Percentiles rank a stretch among this genome's conserved stretches.
These are phyloP conservation scores for Aspergillus japonicus DNA, from an alignment of 2,329 filamentous ascomycete species.

Conservation along the genomic window DNA sequence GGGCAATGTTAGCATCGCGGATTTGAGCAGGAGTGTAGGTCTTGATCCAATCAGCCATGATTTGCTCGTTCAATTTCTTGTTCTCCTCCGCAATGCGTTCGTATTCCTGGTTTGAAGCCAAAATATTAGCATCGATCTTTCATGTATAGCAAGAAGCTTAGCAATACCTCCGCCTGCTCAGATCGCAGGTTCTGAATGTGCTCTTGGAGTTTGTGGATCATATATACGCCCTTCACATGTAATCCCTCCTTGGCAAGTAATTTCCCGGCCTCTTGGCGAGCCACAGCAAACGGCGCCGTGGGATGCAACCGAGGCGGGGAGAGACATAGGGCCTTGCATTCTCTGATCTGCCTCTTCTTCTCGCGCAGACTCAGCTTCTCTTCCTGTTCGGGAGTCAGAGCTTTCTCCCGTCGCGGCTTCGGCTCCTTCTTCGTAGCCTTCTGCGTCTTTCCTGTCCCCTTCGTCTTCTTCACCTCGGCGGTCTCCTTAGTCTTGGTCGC, in stretches of 20 bases:
- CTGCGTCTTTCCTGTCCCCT: constrained; percentile 3
- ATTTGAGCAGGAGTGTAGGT: constrained; percentile 58
- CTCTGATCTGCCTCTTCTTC: constrained; percentile 15
- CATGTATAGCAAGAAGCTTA: neutral
- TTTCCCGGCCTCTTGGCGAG: neutral
- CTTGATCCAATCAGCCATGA: constrained; percentile 56
- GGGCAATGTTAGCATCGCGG: constrained; percentile 58
- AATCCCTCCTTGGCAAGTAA: neutral
- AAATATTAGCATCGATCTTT: constrained; percentile 8
- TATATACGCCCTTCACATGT: constrained; percentile 13
- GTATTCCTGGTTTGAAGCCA: constrained; percentile 47
- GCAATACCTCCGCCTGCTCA: constrained; percentile 24
- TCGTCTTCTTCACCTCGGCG: constrained; percentile 15
- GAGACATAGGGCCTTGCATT: constrained; percentile 33
- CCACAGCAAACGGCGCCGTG: neutral
- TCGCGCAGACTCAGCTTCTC: constrained; percentile 30
- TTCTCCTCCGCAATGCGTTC: constrained; percentile 52
- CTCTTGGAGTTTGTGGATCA: constrained; percentile 17
- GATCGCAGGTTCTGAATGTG: constrained; percentile 18
- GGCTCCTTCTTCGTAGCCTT: constrained; percentile 9
- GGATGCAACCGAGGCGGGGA: neutral
- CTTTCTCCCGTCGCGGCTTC: constrained; percentile 29
- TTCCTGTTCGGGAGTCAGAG: constrained; percentile 24
- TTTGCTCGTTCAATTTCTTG: constrained; percentile 43
- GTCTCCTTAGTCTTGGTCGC: neutral